Evolutionary conservation across 805 yeast genomes (phyloP).

Genomic region (Schizosaccharomyces cryophilus): DNA sequence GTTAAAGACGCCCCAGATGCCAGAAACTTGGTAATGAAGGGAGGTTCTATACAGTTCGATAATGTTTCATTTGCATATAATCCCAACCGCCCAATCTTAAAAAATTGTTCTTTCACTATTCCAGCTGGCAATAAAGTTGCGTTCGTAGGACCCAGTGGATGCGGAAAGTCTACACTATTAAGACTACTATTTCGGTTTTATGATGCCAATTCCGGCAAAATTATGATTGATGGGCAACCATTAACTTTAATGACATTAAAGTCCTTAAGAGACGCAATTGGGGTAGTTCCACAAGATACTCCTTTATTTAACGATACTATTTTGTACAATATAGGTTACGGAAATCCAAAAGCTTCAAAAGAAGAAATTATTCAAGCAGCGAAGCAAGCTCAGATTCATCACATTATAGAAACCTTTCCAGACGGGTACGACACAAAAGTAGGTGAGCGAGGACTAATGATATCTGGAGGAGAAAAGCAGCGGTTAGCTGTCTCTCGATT

Average conservation of each 20-base stretch:
- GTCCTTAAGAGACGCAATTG: slow-evolving; percentile 43
- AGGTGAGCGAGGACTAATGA: slow-evolving; percentile 75
- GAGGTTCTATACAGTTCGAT: slow-evolving; percentile 22
- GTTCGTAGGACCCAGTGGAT: slow-evolving; percentile 86
- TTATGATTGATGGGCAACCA: slow-evolving; percentile 38
- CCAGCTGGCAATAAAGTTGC: slow-evolving; percentile 69
- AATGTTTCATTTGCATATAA: slow-evolving; percentile 46
- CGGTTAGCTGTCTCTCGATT: slow-evolving; percentile 81
- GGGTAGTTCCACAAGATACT: slow-evolving; percentile 85
- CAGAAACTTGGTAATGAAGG: slow-evolving; percentile 27
- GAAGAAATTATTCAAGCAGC: slow-evolving; percentile 40
- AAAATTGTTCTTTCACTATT: slow-evolving; percentile 32
- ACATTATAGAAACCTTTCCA: slow-evolving; percentile 19
- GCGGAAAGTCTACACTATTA: slow-evolving; percentile 76
- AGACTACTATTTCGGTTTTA: slow-evolving; percentile 60
- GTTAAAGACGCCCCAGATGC: slow-evolving; percentile 43
- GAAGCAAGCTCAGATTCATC: slow-evolving; percentile 27
- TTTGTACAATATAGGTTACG: slow-evolving; percentile 58
- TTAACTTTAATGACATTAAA: slow-evolving; percentile 43
- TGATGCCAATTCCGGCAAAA: slow-evolving; percentile 44
- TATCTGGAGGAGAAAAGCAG: slow-evolving; percentile 97
- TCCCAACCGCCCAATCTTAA: slow-evolving; percentile 32
- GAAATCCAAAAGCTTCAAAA: slow-evolving; percentile 32
- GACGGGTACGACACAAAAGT: slow-evolving; percentile 32
- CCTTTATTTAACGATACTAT: slow-evolving; percentile 64